Evolutionary conservation across 352 stramenopile species (phyloP).

Genomic region (Pythium brassicae): DNA sequence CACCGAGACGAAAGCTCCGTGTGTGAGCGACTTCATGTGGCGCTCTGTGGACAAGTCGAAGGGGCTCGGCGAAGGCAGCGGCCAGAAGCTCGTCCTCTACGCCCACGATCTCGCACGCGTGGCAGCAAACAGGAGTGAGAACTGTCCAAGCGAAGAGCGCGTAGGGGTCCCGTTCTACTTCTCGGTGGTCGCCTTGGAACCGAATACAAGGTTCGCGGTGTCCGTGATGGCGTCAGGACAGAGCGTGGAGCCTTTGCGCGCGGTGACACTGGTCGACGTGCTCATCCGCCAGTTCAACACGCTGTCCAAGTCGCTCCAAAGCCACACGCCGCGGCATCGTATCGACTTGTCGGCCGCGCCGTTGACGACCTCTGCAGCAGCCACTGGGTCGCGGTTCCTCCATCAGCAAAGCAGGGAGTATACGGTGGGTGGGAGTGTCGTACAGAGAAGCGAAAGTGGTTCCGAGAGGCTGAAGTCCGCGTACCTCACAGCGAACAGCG

Average conservation of each 20-base stretch:
- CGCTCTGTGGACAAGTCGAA: constrained; percentile 23
- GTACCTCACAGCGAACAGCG: neutral
- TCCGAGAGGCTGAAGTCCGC: no score
- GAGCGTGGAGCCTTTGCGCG: constrained; percentile 44
- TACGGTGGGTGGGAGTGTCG: no score
- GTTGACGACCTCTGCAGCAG: neutral
- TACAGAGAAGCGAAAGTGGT: neutral
- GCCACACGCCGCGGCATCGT: neutral
- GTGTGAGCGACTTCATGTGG: constrained; percentile 71
- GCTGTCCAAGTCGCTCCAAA: constrained; percentile 35
- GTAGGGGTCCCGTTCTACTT: constrained; percentile 42
- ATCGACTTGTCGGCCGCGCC: neutral
- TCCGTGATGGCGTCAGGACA: constrained; percentile 61
- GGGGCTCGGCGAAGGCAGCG: constrained; percentile 15
- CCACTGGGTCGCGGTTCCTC: neutral
- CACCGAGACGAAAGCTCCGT: constrained; percentile 59
- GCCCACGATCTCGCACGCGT: constrained; percentile 39
- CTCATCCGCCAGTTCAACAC: constrained; percentile 71
- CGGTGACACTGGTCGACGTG: constrained; percentile 58
- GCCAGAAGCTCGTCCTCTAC: constrained; percentile 56
- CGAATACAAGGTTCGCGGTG: constrained; percentile 38
- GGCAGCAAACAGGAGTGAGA: neutral
- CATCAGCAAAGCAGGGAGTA: no score
- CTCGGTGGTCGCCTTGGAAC: constrained; percentile 40
- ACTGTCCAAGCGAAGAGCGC: neutral